These are phyloP conservation scores for Tripterygium wilfordii DNA, from an alignment of 177 flowering plant genomes.

Conservation along the genomic window DNA sequence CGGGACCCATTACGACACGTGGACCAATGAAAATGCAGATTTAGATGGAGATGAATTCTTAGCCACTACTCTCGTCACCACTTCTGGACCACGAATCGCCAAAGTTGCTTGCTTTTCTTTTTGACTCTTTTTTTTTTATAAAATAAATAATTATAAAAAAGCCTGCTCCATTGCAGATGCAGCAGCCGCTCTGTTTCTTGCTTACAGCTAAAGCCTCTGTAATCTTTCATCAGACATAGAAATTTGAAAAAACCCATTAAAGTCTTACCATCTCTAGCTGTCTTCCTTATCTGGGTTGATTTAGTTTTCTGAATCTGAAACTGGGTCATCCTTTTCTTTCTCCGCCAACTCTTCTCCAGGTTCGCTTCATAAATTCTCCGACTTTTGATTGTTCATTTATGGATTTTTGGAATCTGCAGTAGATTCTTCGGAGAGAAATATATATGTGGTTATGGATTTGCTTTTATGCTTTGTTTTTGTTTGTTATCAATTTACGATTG, in stretches of 20 bases:
- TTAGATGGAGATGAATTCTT: slow-evolving; percentile 28
- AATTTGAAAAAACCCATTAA: background rate
- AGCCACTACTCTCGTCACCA: slow-evolving; percentile 14
- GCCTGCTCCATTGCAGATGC: background rate
- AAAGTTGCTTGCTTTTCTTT: background rate
- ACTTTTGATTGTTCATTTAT: background rate
- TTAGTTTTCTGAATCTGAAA: background rate
- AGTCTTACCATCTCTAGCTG: background rate
- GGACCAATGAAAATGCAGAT: slow-evolving; percentile 16
- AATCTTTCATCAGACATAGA: background rate
- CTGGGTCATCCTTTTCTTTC: slow-evolving; percentile 5
- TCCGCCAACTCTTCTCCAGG: background rate
- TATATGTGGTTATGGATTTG: no score
- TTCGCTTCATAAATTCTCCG: background rate
- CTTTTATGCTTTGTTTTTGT: background rate
- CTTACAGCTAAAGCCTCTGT: background rate
- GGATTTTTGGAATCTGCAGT: no score
- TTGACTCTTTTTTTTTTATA: background rate
- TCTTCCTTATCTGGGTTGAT: slow-evolving; percentile 4
- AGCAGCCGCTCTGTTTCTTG: slow-evolving; percentile 6
- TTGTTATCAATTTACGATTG: no score
- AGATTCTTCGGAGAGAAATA: no score
- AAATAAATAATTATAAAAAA: background rate
- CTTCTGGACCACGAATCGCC: slow-evolving; percentile 20
- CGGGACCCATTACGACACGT: background rate